phyloP scores from a whole-genome alignment of 2,329 filamentous ascomycete species.

The Ceratocystis alfenasii region DNA sequence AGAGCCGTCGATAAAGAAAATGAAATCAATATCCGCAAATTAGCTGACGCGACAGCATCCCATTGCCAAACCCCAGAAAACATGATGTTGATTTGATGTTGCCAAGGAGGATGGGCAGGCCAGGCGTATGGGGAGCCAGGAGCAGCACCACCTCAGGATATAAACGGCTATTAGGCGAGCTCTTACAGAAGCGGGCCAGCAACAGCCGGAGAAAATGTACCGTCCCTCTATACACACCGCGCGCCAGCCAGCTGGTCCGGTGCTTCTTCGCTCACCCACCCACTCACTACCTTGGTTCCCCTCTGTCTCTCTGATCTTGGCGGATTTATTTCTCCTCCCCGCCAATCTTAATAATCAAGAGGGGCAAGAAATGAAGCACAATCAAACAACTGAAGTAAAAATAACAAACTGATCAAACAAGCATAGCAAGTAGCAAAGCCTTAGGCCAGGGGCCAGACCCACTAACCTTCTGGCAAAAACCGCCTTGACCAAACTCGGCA shows the following conservation, averaged over 20 bases:
- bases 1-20: background rate
- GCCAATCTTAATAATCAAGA: background rate
- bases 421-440: background rate
- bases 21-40: background rate
- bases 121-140: no score
- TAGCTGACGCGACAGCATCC: background rate
- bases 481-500: constrained; percentile 6
- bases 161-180: no score
- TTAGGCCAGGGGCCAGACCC: background rate
- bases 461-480: background rate
- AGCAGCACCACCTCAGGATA: no score
- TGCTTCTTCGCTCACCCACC: background rate
- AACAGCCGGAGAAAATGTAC: no score
- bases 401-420: background rate
- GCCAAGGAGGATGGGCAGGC: background rate
- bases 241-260: background rate
- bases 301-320: background rate
- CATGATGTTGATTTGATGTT: background rate
- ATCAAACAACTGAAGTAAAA: background rate
- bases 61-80: background rate
- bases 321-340: constrained; percentile 8
- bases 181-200: no score
- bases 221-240: no score
- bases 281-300: background rate
- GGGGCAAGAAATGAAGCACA: background rate